A percentile compares a stretch with the other conserved stretches of the same genome.
These are phyloP conservation scores for Candida sphagnicola DNA, from an alignment of 805 yeast species.

Conservation along the genomic window DNA sequence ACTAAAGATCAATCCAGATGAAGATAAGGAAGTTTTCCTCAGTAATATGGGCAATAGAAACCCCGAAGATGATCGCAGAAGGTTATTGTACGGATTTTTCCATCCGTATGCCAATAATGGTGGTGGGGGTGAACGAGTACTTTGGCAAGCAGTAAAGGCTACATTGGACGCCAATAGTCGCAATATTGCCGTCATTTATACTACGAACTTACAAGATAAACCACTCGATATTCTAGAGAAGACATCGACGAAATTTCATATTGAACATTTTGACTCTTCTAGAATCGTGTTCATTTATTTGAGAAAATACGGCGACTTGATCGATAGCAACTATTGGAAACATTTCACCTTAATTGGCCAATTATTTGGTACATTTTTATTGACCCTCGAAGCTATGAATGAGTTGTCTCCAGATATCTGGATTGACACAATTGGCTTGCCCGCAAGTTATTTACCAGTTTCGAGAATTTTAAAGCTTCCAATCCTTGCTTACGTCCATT, in stretches of 20 bases:
- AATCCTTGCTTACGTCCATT: slow-evolving; percentile 85
- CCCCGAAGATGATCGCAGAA: slow-evolving; percentile 35
- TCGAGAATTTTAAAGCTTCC: slow-evolving; percentile 61
- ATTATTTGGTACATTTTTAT: slow-evolving; percentile 69
- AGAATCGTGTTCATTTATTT: slow-evolving; percentile 64
- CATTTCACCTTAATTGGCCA: slow-evolving; percentile 82
- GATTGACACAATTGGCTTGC: slow-evolving; percentile 93
- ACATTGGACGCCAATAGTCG: slow-evolving; percentile 49
- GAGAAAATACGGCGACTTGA: slow-evolving; percentile 47
- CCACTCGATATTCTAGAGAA: slow-evolving; percentile 48
- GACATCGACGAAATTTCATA: slow-evolving; percentile 54
- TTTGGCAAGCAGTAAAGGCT: slow-evolving; percentile 87
- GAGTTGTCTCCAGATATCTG: slow-evolving; percentile 81
- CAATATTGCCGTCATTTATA: slow-evolving; percentile 66
- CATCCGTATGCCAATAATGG: slow-evolving; percentile 96
- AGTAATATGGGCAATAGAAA: slow-evolving; percentile 26
- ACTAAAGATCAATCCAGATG: slow-evolving; percentile 28
- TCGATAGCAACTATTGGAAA: slow-evolving; percentile 73
- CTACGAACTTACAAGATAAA: slow-evolving; percentile 55
- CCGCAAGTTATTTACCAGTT: slow-evolving; percentile 75
- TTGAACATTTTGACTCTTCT: slow-evolving; percentile 38
- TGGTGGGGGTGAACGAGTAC: slow-evolving; percentile 97
- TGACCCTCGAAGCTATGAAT: slow-evolving; percentile 67
- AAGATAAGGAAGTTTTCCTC: slow-evolving; percentile 21
- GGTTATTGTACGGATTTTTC: slow-evolving; percentile 72